Evolutionary conservation across 208 protist genomes (phyloP), one percentile per base, ranked within the genome.

Genomic region (Trypanosoma mega): DNA sequence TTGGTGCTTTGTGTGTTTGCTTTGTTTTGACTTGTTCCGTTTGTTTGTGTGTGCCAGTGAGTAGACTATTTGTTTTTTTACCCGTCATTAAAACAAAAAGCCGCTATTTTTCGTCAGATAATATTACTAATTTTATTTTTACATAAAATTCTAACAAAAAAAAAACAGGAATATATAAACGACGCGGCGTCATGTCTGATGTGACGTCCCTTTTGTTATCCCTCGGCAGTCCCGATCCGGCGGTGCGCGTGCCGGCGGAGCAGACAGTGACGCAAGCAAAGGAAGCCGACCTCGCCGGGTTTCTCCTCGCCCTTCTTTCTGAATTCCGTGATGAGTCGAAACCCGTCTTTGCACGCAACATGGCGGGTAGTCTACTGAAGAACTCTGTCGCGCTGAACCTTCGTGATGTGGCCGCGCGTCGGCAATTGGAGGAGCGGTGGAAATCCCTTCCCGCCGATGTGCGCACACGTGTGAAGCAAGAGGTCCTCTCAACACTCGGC

Each of bases 361-460:
- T 97, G 74, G 97, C 97, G 5, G 94, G 94, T 47, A 82, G 91
- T 20, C 59, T 98, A 29, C 72, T 99, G 18, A 98, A 98, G 77
- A 99, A 99, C 74, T 74, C 92, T 47, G 75, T 99, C 1, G 83
- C 79, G n/a, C 88, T 87, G 23, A 94, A 92, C 47, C 75, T 90
- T 4, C 84, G 87, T 39, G 84, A 97, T 57, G 69, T 82, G 27
- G 75, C 76, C 7, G 81, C 77, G 27, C 83, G 88, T 43, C 67
- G 75, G 11, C 52, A 50, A 26, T 64, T 97, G 24, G 85, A 91
- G 55, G 48, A 63, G 63, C 62, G 79, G 20, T 96, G 92, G 88
- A 76, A 80, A 27, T 36, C 53, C n/a, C 68, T 96, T 16, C 53
- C 73, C 0, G 53, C 74, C 5, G 54, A 80, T 3, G 76, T 87